A percentile compares a stretch with the other conserved stretches of the same genome.
phyloP scores from a whole-genome alignment of 352 stramenopile species.

The Phytophthora pseudosyringae region DNA sequence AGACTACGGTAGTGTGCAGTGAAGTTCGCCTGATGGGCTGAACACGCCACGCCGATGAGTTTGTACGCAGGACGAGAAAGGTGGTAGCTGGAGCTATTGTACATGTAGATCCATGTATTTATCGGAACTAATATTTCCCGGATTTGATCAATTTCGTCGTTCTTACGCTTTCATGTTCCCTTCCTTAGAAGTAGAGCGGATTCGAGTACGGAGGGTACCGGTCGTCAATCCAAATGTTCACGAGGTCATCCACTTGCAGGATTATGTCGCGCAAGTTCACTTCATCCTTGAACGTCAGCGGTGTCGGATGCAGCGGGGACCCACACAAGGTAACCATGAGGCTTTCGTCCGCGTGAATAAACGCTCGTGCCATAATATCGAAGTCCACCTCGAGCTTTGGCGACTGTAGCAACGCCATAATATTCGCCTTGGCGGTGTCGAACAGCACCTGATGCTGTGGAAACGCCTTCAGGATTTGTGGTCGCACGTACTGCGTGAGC shows the following conservation, averaged over 20 bases:
- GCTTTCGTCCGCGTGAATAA: constrained; percentile 56
- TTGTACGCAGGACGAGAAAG: constrained; percentile 15
- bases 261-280: constrained; percentile 64
- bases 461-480: constrained; percentile 55
- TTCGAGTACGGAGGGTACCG: constrained; percentile 75
- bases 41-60: constrained; percentile 18
- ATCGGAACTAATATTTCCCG: constrained; percentile 19
- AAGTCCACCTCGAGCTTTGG: constrained; percentile 61
- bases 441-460: constrained; percentile 65
- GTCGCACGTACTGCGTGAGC: constrained; percentile 41
- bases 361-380: constrained; percentile 65
- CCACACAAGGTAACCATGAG: constrained; percentile 66
- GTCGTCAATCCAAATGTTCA: constrained; percentile 81
- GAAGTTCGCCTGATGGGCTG: constrained; percentile 27
- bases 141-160: constrained; percentile 18
- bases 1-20: constrained; percentile 22
- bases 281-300: constrained; percentile 65
- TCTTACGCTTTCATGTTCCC: neutral
- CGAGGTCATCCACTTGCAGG: constrained; percentile 68
- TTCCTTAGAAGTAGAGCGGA: constrained; percentile 62
- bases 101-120: constrained; percentile 40
- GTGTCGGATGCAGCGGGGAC: constrained; percentile 57
- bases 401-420: constrained; percentile 55
- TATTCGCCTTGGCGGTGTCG: constrained; percentile 47
- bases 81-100: constrained; percentile 8